Percentiles rank a stretch among this genome's conserved stretches.
Evolutionary conservation across 2,329 filamentous ascomycete species (phyloP).

Genomic region (Chaetomium strumarium): DNA sequence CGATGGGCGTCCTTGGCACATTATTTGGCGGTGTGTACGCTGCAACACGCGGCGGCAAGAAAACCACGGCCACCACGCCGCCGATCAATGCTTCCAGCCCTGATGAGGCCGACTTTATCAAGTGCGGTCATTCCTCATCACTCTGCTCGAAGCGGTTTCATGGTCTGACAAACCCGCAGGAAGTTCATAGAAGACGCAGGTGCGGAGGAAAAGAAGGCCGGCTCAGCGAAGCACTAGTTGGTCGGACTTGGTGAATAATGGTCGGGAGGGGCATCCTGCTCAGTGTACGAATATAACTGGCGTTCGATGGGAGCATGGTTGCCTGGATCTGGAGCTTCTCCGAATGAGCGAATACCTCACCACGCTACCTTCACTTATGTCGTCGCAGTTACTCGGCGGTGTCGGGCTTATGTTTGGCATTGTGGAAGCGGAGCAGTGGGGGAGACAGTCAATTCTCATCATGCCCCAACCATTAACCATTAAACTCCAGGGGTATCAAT

Average conservation of each 20-base stretch:
- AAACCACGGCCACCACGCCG: constrained; percentile 40
- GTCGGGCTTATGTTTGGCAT: no score
- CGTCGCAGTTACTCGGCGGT: not conserved
- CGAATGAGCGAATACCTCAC: not conserved
- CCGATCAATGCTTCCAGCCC: constrained; percentile 57
- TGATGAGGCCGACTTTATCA: constrained; percentile 61
- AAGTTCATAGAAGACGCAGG: constrained; percentile 44
- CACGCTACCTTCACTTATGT: not conserved
- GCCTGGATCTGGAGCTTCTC: not conserved
- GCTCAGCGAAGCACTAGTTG: constrained; percentile 35
- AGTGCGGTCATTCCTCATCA: constrained; percentile 40
- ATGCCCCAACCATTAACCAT: no score
- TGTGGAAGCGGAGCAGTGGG: no score
- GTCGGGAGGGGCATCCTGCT: constrained; percentile 12
- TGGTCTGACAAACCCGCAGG: constrained; percentile 29
- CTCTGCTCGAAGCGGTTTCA: not conserved
- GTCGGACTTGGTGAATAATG: not conserved
- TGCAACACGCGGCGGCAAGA: constrained; percentile 41
- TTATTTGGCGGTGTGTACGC: constrained; percentile 46
- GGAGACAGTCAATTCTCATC: no score
- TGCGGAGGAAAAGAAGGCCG: constrained; percentile 35
- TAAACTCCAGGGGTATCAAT: no score
- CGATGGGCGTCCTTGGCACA: constrained; percentile 49
- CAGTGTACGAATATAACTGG: constrained; percentile 28
- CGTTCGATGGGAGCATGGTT: constrained; percentile 24